These are phyloP conservation scores for Mucor velutinosus DNA, from an alignment of 371 early-diverging fungal species.

Conservation along the genomic window DNA sequence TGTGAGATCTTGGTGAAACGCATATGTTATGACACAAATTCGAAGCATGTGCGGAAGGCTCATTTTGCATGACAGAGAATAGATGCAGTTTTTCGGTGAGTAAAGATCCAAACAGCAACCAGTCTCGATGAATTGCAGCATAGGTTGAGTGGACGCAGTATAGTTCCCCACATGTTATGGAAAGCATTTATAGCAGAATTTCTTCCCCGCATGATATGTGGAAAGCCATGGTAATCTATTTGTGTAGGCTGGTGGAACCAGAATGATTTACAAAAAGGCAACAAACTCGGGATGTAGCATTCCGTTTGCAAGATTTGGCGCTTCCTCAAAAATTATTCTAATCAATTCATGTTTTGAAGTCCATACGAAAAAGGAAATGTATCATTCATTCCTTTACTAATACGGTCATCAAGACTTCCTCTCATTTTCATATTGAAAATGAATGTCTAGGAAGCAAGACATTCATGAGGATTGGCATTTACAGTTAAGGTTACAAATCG, in stretches of 20 bases:
- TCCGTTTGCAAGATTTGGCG: neutral
- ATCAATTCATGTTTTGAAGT: slow-evolving; percentile 11
- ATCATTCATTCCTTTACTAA: neutral
- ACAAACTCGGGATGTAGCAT: slow-evolving; percentile 3
- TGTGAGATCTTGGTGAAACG: neutral
- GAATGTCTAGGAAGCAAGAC: neutral
- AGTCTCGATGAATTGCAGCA: neutral
- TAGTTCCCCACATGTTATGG: neutral
- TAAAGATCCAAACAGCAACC: neutral
- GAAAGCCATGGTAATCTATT: neutral
- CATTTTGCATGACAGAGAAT: neutral
- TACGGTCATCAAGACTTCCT: neutral
- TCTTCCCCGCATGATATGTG: neutral
- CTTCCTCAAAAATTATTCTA: neutral
- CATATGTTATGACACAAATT: neutral
- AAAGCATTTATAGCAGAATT: neutral
- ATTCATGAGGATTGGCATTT: neutral
- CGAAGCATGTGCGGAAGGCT: neutral
- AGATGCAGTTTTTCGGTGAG: neutral
- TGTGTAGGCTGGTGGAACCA: neutral
- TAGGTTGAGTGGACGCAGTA: neutral
- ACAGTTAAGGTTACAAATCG: neutral
- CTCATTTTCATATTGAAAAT: neutral
- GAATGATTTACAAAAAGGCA: slow-evolving; percentile 3
- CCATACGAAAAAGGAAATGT: slow-evolving; percentile 13